These are phyloP conservation scores for Talaromyces sp. DNA, from an alignment of 2,329 filamentous ascomycete genomes.

Conservation along the genomic window DNA sequence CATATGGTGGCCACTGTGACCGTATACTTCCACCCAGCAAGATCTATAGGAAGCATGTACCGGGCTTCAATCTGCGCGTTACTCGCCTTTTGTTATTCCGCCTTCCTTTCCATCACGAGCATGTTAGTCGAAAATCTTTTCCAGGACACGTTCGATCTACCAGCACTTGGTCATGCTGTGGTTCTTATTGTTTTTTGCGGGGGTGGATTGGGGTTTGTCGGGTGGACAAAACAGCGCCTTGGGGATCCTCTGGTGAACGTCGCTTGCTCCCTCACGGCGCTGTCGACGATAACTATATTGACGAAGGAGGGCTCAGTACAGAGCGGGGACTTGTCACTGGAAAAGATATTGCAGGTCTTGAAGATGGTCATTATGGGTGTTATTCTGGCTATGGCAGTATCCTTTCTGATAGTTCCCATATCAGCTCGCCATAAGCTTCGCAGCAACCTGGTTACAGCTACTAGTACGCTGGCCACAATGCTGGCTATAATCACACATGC, in stretches of 20 bases:
- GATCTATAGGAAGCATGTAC: conserved; percentile 85
- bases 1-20: conserved; percentile 92
- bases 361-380: conserved; percentile 85
- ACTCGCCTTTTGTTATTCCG: conserved; percentile 76
- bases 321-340: conserved; percentile 75
- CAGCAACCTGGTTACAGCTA: conserved; percentile 71
- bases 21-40: conserved; percentile 90
- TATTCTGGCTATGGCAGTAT: conserved; percentile 70
- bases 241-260: conserved; percentile 81
- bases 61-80: conserved; percentile 78
- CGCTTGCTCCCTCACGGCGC: conserved; percentile 79
- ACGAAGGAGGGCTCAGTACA: conserved; percentile 91
- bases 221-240: conserved; percentile 80
- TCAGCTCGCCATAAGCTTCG: conserved; percentile 75
- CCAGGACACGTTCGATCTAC: conserved; percentile 65
- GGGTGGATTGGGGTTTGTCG: conserved; percentile 82
- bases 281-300: conserved; percentile 85
- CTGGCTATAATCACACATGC: conserved; percentile 77
- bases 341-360: conserved; percentile 78
- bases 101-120: conserved; percentile 74
- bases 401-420: conserved; percentile 71
- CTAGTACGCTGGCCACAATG: conserved; percentile 76
- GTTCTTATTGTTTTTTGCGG: conserved; percentile 84
- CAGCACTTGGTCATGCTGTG: conserved; percentile 73
- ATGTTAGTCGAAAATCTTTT: conserved; percentile 89